phyloP scores from a whole-genome alignment of 257 asterid genomes.

The Gardenia jasminoides region DNA sequence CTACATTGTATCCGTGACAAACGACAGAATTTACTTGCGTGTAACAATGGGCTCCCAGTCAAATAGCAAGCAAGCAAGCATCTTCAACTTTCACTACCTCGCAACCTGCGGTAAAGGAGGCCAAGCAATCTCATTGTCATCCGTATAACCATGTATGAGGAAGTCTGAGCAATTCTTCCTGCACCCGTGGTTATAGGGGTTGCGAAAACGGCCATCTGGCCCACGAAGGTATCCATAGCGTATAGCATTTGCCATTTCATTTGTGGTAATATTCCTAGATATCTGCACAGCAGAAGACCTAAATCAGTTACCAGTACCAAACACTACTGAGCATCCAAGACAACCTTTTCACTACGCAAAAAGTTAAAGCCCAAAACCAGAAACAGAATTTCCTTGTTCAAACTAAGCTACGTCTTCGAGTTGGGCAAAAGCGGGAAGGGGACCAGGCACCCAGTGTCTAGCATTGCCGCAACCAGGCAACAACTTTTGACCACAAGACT shows the following conservation, averaged over 20 bases:
- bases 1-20: constrained; percentile 4
- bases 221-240: constrained; percentile 93
- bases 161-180: constrained; percentile 89
- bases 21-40: neutral
- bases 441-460: neutral
- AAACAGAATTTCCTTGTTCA: neutral
- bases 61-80: neutral
- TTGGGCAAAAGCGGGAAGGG: neutral
- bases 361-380: no score
- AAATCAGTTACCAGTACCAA: neutral
- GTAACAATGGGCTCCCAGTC: neutral
- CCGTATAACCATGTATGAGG: constrained; percentile 64
- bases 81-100: constrained; percentile 29
- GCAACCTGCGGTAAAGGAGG: constrained; percentile 70
- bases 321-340: neutral
- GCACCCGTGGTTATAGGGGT: constrained; percentile 92
- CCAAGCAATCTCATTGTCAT: constrained; percentile 91
- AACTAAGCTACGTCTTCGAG: neutral
- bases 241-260: constrained; percentile 75
- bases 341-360: neutral
- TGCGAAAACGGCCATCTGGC: constrained; percentile 84
- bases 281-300: constrained; percentile 43
- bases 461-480: no score
- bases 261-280: constrained; percentile 84
- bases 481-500: no score